phyloP scores from a whole-genome alignment of 176 grass and related monocot species.

The Secale cereale region DNA sequence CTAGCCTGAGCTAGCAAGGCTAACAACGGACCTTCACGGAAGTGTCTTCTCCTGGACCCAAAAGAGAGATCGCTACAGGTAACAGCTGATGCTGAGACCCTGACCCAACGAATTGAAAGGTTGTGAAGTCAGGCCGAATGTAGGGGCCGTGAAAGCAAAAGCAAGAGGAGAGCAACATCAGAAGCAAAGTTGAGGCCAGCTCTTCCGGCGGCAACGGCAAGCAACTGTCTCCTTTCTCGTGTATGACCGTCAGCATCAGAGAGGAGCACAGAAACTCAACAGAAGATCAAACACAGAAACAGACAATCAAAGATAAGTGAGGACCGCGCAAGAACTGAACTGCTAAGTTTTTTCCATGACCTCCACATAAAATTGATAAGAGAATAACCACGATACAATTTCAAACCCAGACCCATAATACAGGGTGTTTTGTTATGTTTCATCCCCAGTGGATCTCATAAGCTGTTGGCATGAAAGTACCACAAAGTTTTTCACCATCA shows the following conservation, averaged over 20 bases:
- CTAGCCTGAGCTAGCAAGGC: not conserved
- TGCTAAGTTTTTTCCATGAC: not conserved
- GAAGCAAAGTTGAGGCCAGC: not conserved
- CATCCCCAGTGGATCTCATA: not conserved
- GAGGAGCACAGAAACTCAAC: not conserved
- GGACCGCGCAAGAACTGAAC: not conserved
- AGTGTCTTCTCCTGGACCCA: not conserved
- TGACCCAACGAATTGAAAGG: conserved; percentile 6
- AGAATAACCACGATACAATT: not conserved
- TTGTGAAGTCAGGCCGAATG: not conserved
- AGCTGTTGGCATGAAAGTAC: not conserved
- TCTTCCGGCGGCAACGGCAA: conserved; percentile 16
- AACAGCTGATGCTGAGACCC: not conserved
- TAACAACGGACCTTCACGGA: not conserved
- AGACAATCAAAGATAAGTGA: not conserved
- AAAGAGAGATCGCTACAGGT: conserved; percentile 10
- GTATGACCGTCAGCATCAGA: not conserved
- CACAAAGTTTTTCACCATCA: not conserved
- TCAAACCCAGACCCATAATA: not conserved
- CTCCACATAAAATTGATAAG: not conserved
- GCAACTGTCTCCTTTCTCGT: not conserved
- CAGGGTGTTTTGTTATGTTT: not conserved
- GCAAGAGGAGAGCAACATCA: not conserved
- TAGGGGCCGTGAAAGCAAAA: not conserved
- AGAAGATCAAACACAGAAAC: not conserved